Evolutionary conservation across 257 asterid genomes (phyloP).

Genomic region (Capsicum pubescens): DNA sequence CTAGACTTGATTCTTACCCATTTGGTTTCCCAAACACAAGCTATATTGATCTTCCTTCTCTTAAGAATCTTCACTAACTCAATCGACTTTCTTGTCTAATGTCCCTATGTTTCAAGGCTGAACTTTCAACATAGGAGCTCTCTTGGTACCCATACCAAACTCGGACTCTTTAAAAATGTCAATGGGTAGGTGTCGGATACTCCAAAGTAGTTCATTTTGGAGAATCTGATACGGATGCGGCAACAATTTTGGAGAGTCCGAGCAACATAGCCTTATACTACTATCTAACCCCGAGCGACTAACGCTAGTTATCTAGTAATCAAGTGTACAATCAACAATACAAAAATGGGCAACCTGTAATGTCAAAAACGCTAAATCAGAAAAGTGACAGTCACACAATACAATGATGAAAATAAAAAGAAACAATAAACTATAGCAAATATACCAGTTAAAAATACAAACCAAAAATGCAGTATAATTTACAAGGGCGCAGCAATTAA

Average conservation of each 20-base stretch:
- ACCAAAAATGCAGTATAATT: too few relatives aligned
- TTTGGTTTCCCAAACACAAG: not conserved
- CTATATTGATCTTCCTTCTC: not conserved
- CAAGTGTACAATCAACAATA: not conserved
- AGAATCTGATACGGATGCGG: too few relatives aligned
- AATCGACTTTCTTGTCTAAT: not conserved
- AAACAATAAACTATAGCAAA: too few relatives aligned
- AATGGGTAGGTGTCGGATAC: too few relatives aligned
- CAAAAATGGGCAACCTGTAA: not conserved
- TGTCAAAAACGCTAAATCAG: not conserved
- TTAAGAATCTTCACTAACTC: not conserved
- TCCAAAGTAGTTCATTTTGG: too few relatives aligned
- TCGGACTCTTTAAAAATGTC: too few relatives aligned
- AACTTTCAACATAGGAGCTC: not conserved
- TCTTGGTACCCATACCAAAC: not conserved
- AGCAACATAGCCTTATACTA: not conserved
- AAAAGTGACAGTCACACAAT: not conserved
- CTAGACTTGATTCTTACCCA: not conserved
- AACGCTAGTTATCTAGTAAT: not conserved
- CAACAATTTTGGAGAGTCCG: too few relatives aligned
- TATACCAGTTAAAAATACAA: too few relatives aligned
- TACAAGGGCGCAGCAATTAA: too few relatives aligned
- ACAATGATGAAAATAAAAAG: not conserved
- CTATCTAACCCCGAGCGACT: not conserved
- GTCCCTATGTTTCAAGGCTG: not conserved